Conservation (phyloP, 2,329 filamentous ascomycete genomes). For the Aaosphaeria arxii region DNA sequence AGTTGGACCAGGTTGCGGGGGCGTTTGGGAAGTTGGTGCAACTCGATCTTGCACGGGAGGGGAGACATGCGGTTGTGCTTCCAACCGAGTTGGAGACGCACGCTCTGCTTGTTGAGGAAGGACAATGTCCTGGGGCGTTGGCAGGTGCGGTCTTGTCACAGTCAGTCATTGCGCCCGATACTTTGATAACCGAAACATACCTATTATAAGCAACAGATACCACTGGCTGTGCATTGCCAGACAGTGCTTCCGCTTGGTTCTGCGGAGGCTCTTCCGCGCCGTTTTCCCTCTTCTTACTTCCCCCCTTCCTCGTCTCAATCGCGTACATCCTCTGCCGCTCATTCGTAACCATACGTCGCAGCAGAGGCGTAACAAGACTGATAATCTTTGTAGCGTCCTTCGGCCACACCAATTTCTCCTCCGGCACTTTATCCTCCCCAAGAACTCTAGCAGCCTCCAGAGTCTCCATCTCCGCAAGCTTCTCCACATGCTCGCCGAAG, state of each 20-base stretch:
- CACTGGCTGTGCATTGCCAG: too few species aligned
- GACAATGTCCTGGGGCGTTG: too few species aligned
- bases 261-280: slow-evolving; percentile 10
- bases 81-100: too few species aligned
- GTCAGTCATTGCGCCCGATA: too few species aligned
- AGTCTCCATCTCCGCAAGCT: slow-evolving; percentile 30
- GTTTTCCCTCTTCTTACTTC: slow-evolving; percentile 34
- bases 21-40: too few species aligned
- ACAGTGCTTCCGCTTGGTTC: too few species aligned
- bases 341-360: slow-evolving; percentile 59
- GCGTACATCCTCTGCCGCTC: slow-evolving; percentile 58
- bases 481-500: slow-evolving; percentile 41
- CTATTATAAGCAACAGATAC: too few species aligned
- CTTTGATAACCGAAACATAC: too few species aligned
- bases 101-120: too few species aligned
- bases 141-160: too few species aligned
- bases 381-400: slow-evolving; percentile 55
- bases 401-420: slow-evolving; percentile 50
- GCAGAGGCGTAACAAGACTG: slow-evolving; percentile 54
- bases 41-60: neutral
- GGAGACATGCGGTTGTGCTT: neutral
- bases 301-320: slow-evolving; percentile 53
- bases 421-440: slow-evolving; percentile 39
- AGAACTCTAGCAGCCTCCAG: slow-evolving; percentile 31
- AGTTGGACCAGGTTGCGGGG: too few species aligned